A percentile compares a stretch with the other conserved stretches of the same genome.
Conservation (phyloP, 2,329 filamentous ascomycete species). For the Pyricularia pennisetigena region DNA sequence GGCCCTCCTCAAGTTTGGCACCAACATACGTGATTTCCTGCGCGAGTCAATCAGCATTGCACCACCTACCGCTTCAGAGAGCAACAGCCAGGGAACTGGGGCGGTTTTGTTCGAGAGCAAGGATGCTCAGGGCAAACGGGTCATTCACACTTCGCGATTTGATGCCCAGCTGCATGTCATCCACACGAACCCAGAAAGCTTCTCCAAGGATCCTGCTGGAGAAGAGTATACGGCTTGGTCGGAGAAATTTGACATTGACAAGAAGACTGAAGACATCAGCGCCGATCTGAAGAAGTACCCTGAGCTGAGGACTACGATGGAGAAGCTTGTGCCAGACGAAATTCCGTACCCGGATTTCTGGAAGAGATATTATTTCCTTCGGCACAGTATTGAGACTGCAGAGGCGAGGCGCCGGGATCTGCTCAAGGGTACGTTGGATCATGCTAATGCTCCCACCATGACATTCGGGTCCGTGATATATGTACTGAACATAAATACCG, state of each 20-base stretch:
- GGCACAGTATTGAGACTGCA: conserved; percentile 86
- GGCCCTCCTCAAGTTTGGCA: conserved; percentile 82
- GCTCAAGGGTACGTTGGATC: conserved; percentile 61
- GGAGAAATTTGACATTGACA: conserved; percentile 66
- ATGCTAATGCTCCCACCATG: not conserved
- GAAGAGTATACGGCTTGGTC: conserved; percentile 68
- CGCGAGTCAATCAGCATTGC: conserved; percentile 84
- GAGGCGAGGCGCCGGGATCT: conserved; percentile 83
- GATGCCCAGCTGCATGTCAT: conserved; percentile 95
- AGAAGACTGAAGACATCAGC: conserved; percentile 76
- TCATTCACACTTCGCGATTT: conserved; percentile 89
- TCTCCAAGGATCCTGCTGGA: conserved; percentile 70
- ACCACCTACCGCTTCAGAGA: conserved; percentile 48
- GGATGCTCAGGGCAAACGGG: conserved; percentile 78
- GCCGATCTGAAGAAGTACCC: conserved; percentile 76
- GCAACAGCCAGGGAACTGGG: conserved; percentile 7
- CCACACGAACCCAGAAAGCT: conserved; percentile 74
- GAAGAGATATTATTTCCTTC: conserved; percentile 90
- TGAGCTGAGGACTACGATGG: conserved; percentile 82
- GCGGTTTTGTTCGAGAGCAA: conserved; percentile 83
- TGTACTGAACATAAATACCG: conserved; percentile 14
- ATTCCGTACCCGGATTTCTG: conserved; percentile 89
- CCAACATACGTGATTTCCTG: conserved; percentile 81
- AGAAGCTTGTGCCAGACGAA: conserved; percentile 85
- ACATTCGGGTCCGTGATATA: conserved; percentile 5